Evolutionary conservation across 352 stramenopile genomes (phyloP).

Genomic region (Globisporangium alternatum): DNA sequence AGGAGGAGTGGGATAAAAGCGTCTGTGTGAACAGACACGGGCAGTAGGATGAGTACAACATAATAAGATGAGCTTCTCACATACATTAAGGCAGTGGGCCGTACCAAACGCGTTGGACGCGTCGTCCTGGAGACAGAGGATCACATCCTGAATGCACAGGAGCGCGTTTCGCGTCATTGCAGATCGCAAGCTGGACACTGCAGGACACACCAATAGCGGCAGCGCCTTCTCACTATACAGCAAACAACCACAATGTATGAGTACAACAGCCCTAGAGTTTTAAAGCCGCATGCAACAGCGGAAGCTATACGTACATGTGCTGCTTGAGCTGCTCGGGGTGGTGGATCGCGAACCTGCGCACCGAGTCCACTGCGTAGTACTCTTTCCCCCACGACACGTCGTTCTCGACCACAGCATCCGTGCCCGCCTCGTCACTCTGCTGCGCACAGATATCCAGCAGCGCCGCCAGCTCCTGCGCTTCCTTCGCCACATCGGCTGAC

Average conservation of each 20-base stretch:
- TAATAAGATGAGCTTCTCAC: background rate
- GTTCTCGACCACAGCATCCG: background rate
- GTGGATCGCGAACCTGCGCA: conserved; percentile 39
- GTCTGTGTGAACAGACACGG: conserved; percentile 15
- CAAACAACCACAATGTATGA: background rate
- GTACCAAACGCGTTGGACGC: conserved; percentile 30
- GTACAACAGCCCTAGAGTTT: background rate
- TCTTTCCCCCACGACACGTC: conserved; percentile 37
- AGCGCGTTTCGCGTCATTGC: conserved; percentile 65
- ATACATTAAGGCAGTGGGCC: background rate
- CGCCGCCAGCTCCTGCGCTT: conserved; percentile 30
- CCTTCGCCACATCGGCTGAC: conserved; percentile 27
- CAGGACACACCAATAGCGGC: conserved; percentile 46
- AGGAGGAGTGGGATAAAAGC: conserved; percentile 50
- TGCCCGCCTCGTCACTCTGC: conserved; percentile 4
- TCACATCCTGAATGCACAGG: conserved; percentile 60
- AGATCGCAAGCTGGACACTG: conserved; percentile 55
- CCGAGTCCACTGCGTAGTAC: conserved; percentile 41
- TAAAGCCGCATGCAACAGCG: no score
- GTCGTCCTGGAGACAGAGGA: conserved; percentile 29
- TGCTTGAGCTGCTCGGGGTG: conserved; percentile 27
- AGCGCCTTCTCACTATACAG: conserved; percentile 17
- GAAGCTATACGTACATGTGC: conserved; percentile 28
- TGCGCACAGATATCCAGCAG: conserved; percentile 22
- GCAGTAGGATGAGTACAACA: background rate